These are phyloP conservation scores for Plectosphaerella cucumerina DNA, from an alignment of 2,329 filamentous ascomycete species.

Conservation along the genomic window DNA sequence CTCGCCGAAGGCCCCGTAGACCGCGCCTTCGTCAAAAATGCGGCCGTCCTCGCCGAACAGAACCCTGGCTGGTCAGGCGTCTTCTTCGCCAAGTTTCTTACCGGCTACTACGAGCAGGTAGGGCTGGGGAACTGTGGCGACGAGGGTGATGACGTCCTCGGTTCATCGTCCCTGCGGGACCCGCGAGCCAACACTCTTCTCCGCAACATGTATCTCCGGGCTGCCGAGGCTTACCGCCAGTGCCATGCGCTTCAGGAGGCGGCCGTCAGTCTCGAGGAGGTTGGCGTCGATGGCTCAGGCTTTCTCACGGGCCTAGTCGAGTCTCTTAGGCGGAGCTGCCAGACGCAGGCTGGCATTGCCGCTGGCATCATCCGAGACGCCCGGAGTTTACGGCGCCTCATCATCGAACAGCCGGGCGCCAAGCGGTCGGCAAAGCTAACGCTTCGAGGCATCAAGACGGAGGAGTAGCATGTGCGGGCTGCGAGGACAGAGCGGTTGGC, in stretches of 20 bases:
- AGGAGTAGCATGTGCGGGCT: too few species aligned
- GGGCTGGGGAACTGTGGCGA: not conserved
- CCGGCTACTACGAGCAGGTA: not conserved
- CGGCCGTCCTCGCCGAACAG: not conserved
- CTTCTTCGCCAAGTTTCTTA: constrained; percentile 1
- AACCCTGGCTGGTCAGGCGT: not conserved
- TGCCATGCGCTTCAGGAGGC: not conserved
- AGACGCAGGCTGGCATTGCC: not conserved
- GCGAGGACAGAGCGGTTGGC: too few species aligned
- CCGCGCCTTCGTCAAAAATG: not conserved
- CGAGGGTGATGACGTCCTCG: not conserved
- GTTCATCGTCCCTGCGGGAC: not conserved
- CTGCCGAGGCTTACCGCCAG: not conserved
- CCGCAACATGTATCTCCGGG: not conserved
- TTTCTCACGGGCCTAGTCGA: not conserved
- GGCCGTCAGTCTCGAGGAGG: not conserved
- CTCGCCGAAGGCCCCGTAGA: not conserved
- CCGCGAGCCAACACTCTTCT: not conserved
- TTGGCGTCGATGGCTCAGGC: not conserved
- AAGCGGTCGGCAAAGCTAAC: too few species aligned
- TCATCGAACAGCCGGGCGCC: not conserved
- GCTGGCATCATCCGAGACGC: not conserved
- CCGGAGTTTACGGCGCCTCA: not conserved
- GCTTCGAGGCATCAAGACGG: too few species aligned
- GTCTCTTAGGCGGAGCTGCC: not conserved